Base-by-base conservation (phyloP, 768 basidiomycete species). In the Pleurotus cornucopiae region DNA sequence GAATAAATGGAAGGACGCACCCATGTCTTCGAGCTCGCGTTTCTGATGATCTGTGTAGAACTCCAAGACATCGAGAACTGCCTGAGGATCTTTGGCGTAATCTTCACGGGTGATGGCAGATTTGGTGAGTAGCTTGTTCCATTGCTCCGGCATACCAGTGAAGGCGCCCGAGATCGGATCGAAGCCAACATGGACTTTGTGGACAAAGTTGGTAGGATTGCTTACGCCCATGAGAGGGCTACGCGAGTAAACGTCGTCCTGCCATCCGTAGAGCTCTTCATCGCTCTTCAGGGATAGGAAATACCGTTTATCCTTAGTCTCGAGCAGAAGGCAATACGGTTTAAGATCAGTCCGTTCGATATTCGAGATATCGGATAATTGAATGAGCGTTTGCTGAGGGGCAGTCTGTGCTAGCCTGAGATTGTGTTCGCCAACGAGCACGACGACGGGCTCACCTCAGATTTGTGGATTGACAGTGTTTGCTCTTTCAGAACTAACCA, bases 21-120 rank as follows among this genome's bases (percentile, higher is more conserved):
- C 71, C 49, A 76, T 61, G 52, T 80, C 78, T 64, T 94, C 92
- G 64, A 87, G 71, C 68, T 96, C 93, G n/a, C 93, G 89, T 68
- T 94, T 96, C 76, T 96, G 93, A 63, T 93, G 91, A 69, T 96
- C 94, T 11, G 95, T 98, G 71, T 98, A 99, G 74, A 98, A 99
- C 67, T 98, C 95, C 59, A 99, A 85, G 1, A 97, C 96, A 59
- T 98, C 96, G 14, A 98, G 80, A 12, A 99, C 96, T 1, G 96
- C 96, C 65, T 98, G 96, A 0, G 96, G 96, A 66, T 99, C 90
- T 67, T 90, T 91, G 4, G 91, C 94, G 57, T 98, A 97, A 70
- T 99, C 96, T 72, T 99, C 96, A 55, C 92, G 89, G 2, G 96
- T 99, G 71, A 99, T 97, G 34, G 94, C 94, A 3, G 93, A 95